These are phyloP conservation scores for Pyrenula massariospora DNA, from an alignment of 495 filamentous ascomycete genomes.

Conservation along the genomic window DNA sequence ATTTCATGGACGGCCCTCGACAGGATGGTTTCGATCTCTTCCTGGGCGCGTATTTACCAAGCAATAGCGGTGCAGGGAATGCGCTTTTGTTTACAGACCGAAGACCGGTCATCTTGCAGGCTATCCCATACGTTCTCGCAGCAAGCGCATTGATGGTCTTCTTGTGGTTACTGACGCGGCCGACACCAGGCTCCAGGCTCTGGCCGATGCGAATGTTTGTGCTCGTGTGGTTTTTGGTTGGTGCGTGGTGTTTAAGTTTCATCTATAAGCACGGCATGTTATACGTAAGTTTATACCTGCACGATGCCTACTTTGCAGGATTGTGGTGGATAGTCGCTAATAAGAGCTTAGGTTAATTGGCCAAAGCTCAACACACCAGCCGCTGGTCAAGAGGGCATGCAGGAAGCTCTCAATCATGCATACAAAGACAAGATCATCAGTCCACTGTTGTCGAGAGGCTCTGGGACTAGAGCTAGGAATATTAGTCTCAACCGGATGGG, in stretches of 20 bases:
- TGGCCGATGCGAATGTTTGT: slow-evolving; percentile 73
- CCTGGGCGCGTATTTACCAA: slow-evolving; percentile 70
- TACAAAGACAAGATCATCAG: slow-evolving; percentile 68
- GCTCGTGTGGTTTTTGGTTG: slow-evolving; percentile 59
- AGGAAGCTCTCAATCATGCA: slow-evolving; percentile 70
- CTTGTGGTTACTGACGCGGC: slow-evolving; percentile 63
- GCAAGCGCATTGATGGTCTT: slow-evolving; percentile 78
- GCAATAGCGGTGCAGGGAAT: slow-evolving; percentile 47
- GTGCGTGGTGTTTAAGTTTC: slow-evolving; percentile 59
- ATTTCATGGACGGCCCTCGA: slow-evolving; percentile 82
- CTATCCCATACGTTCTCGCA: slow-evolving; percentile 78
- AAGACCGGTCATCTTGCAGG: slow-evolving; percentile 76
- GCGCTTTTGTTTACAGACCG: slow-evolving; percentile 69
- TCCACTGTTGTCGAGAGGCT: slow-evolving; percentile 35
- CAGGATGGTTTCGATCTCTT: slow-evolving; percentile 96
- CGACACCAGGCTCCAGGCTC: slow-evolving; percentile 51
- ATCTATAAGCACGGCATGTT: slow-evolving; percentile 75
- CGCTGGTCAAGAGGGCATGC: slow-evolving; percentile 76
- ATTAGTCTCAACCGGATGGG: slow-evolving; percentile 66
- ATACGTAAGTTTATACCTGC: slow-evolving; percentile 61
- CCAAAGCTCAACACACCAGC: slow-evolving; percentile 83
- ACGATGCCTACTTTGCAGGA: not conserved
- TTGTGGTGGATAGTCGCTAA: slow-evolving; percentile 2
- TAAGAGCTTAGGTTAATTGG: slow-evolving; percentile 75
- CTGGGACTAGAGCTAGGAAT: slow-evolving; percentile 54